Conservation (phyloP, 2,329 filamentous ascomycete species). For the Aspergillus thermomutatus region DNA sequence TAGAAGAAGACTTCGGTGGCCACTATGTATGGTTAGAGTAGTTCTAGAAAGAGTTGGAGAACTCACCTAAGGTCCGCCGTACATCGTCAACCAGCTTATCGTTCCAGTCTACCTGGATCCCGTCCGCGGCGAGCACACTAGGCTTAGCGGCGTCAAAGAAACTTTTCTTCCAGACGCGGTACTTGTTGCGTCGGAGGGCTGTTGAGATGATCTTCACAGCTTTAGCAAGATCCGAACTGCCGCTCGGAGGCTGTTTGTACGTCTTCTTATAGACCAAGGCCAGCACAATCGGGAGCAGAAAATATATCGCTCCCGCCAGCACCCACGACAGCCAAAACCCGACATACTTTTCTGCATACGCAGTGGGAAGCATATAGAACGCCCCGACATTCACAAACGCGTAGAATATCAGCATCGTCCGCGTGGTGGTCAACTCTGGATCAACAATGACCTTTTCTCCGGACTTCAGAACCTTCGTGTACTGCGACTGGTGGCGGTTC, state of each 20-base stretch:
- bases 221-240: conserved; percentile 29
- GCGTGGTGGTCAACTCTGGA: conserved; percentile 43
- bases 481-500: conserved; percentile 35
- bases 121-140: conserved; percentile 24
- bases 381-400: conserved; percentile 31
- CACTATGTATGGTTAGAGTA: conserved; percentile 1
- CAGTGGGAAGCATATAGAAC: conserved; percentile 35
- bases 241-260: conserved; percentile 28
- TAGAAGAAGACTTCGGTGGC: conserved; percentile 37
- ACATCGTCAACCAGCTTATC: conserved; percentile 38
- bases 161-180: conserved; percentile 29
- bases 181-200: conserved; percentile 33
- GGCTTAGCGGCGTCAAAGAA: conserved; percentile 37
- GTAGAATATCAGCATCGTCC: conserved; percentile 37
- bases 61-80: conserved; percentile 24
- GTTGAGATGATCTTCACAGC: conserved; percentile 32
- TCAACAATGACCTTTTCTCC: conserved; percentile 49
- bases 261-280: conserved; percentile 32
- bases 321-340: conserved; percentile 39
- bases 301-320: conserved; percentile 30
- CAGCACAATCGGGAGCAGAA: conserved; percentile 35
- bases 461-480: conserved; percentile 41
- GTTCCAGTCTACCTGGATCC: conserved; percentile 29
- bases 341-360: conserved; percentile 42
- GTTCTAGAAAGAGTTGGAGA: not conserved